These are phyloP conservation scores for Phytophthora crassamura DNA, from an alignment of 352 stramenopile species.

Conservation along the genomic window DNA sequence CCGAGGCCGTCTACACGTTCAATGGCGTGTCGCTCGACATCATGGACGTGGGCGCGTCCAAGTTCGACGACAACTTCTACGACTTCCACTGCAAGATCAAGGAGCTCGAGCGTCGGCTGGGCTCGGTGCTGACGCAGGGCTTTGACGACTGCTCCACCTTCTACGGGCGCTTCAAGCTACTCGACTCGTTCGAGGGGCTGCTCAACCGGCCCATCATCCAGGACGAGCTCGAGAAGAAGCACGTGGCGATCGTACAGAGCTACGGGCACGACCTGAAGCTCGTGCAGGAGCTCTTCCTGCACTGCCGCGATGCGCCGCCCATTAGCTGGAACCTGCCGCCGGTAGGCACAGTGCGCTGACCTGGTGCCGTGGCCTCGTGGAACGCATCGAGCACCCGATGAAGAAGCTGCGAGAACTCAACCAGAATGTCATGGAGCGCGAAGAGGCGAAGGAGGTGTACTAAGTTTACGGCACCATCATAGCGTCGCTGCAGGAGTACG, in stretches of 20 bases:
- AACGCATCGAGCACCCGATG: constrained; percentile 97
- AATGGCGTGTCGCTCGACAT: constrained; percentile 98
- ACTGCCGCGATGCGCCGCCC: constrained; percentile 92
- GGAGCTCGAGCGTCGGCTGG: constrained; percentile 96
- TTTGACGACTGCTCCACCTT: constrained; percentile 98
- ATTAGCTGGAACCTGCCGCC: constrained; percentile 96
- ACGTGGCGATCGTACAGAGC: constrained; percentile 95
- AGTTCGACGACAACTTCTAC: constrained; percentile 99
- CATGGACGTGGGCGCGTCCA: constrained; percentile 96
- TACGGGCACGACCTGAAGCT: constrained; percentile 97
- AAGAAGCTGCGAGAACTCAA: constrained; percentile 97
- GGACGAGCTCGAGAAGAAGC: constrained; percentile 98
- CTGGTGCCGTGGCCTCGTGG: constrained; percentile 96
- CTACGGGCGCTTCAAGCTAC: constrained; percentile 97
- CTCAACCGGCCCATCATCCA: constrained; percentile 96
- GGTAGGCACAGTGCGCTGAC: constrained; percentile 94
- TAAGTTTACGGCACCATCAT: constrained; percentile 97
- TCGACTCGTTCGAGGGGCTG: constrained; percentile 97
- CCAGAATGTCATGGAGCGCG: constrained; percentile 96
- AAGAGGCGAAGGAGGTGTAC: constrained; percentile 98
- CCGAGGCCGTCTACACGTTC: constrained; percentile 93
- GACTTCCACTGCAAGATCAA: constrained; percentile 98
- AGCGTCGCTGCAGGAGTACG: constrained; percentile 96
- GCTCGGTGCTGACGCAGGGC: constrained; percentile 95
- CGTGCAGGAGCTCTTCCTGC: constrained; percentile 97